Evolutionary conservation across 202 grass and related monocot species (phyloP).

Genomic region (Digitaria exilis): DNA sequence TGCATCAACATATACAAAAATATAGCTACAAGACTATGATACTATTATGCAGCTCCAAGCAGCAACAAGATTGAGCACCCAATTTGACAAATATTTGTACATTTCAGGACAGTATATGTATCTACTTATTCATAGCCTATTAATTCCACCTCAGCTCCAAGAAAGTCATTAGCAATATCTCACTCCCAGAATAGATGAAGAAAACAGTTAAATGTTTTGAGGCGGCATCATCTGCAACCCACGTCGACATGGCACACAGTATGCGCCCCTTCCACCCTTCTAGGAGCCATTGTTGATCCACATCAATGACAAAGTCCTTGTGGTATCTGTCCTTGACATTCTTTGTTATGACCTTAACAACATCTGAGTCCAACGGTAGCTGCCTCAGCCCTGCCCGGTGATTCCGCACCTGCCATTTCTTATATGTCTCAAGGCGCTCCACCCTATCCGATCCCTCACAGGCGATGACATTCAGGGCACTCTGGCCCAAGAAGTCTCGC

Average conservation of each 20-base stretch:
- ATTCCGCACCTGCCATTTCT: not conserved
- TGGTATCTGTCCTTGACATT: slow-evolving; percentile 1
- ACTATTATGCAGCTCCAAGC: not conserved
- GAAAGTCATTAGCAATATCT: not conserved
- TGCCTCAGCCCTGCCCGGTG: not conserved
- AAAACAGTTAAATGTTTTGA: not conserved
- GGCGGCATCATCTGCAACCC: not conserved
- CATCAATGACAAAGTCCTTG: not conserved
- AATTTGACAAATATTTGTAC: not conserved
- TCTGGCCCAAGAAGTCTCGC: slow-evolving; percentile 38
- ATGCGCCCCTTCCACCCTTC: slow-evolving; percentile 16
- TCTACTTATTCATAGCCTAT: not conserved
- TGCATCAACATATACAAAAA: not conserved
- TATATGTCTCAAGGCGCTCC: slow-evolving; percentile 49
- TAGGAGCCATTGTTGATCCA: not conserved
- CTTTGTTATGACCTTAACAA: not conserved
- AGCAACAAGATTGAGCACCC: not conserved
- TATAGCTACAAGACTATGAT: not conserved
- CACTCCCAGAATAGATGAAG: not conserved
- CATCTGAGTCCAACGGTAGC: not conserved
- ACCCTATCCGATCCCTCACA: slow-evolving; percentile 49
- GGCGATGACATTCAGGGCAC: slow-evolving; percentile 50
- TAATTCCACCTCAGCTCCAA: not conserved
- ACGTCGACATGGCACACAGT: not conserved
- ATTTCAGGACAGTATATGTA: not conserved